These are phyloP conservation scores for Cryptosporidium baileyi DNA, from an alignment of 169 alveolate species.

Conservation along the genomic window DNA sequence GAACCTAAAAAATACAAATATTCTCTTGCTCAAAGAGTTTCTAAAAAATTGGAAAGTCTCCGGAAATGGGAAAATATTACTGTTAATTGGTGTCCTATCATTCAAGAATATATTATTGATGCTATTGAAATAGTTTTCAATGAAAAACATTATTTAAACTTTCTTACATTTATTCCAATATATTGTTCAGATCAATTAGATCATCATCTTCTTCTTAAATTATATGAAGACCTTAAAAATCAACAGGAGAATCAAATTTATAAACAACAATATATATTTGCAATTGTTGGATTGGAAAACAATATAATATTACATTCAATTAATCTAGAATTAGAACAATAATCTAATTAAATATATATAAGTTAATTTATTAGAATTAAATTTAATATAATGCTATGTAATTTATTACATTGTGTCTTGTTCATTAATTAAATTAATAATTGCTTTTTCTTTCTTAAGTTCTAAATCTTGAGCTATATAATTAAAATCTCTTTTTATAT, in stretches of 20 bases:
- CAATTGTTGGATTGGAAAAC: conserved; percentile 1
- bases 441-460: conserved; percentile 22
- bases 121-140: conserved; percentile 1
- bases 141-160: neutral
- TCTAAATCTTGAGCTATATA: conserved; percentile 9
- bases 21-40: conserved; percentile 1
- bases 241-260: neutral
- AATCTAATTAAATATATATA: neutral
- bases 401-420: neutral
- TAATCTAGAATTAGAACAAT: neutral
- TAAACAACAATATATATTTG: neutral
- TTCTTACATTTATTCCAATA: conserved; percentile 17
- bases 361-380: neutral
- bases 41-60: conserved; percentile 2
- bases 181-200: neutral
- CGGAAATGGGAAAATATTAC: conserved; percentile 6
- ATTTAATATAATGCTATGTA: neutral
- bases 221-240: neutral
- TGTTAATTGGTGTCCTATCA: conserved; percentile 1
- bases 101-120: neutral
- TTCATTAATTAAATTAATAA: neutral
- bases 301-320: conserved; percentile 18
- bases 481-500: conserved; percentile 43
- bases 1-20: neutral
- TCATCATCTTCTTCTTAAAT: neutral